Percentiles rank a stretch among this genome's conserved stretches.
phyloP scores from a whole-genome alignment of 225 moss, liverwort and hornwort species.

The Takakia lepidozioides region DNA sequence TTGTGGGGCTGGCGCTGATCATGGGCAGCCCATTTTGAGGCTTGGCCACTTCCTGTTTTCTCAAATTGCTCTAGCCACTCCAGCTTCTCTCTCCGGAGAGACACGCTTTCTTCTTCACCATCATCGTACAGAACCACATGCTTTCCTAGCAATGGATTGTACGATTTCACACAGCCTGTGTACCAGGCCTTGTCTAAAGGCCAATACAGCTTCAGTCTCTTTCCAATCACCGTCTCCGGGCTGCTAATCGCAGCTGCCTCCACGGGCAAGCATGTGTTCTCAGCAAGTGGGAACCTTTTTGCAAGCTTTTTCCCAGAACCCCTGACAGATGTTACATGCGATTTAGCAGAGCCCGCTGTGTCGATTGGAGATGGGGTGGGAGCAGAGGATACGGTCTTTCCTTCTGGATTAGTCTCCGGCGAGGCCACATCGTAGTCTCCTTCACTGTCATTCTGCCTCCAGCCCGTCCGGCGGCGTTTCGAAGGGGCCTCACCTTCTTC shows the following conservation, averaged over 20 bases:
- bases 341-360: conserved; percentile 4
- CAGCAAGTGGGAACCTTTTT: too few species aligned
- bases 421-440: conserved; percentile 1
- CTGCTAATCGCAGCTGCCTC: too few species aligned
- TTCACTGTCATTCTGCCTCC: conserved; percentile 9
- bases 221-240: conserved; percentile 46
- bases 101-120: conserved; percentile 56
- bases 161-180: conserved; percentile 48
- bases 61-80: conserved; percentile 53
- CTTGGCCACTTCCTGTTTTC: conserved; percentile 8
- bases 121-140: conserved; percentile 65
- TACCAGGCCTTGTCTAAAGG: conserved; percentile 92
- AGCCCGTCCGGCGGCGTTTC: conserved; percentile 36
- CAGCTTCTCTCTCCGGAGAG: conserved; percentile 54
- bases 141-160: conserved; percentile 29
- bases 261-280: too few species aligned
- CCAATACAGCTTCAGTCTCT: conserved; percentile 76
- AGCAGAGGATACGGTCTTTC: conserved; percentile 4
- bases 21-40: conserved; percentile 10
- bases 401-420: neutral
- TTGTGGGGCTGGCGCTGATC: conserved; percentile 9
- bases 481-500: conserved; percentile 21
- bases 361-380: conserved; percentile 9
- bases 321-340: conserved; percentile 7
- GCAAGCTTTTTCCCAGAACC: too few species aligned